phyloP scores from a whole-genome alignment of 345 rosid genomes.

The Combretum micranthum region DNA sequence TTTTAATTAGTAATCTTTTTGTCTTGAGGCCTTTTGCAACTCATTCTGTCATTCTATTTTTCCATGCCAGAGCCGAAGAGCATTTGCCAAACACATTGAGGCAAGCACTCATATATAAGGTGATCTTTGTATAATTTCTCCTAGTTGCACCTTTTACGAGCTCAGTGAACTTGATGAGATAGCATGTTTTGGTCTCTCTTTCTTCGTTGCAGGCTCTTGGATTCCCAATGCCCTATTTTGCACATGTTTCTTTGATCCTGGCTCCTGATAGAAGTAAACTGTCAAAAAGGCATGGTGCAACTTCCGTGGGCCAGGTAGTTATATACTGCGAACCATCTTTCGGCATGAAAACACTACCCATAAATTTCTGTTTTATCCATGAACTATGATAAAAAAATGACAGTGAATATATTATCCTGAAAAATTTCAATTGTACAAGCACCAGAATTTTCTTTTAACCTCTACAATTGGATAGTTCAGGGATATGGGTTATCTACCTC shows the following conservation, averaged over 20 bases:
- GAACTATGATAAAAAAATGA: no score
- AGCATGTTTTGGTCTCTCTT: background rate
- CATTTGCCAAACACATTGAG: slow-evolving; percentile 89
- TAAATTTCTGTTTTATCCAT: no score
- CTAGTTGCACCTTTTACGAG: background rate
- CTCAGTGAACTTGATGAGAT: background rate
- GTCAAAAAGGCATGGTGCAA: slow-evolving; percentile 93
- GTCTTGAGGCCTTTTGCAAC: background rate
- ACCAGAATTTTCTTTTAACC: slow-evolving; percentile 1
- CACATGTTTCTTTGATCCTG: slow-evolving; percentile 89
- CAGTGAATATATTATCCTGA: background rate
- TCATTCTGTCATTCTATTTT: slow-evolving; percentile 3
- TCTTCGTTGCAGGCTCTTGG: slow-evolving; percentile 68
- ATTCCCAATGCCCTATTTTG: slow-evolving; percentile 80
- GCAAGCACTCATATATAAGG: slow-evolving; percentile 93
- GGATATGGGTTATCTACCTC: slow-evolving; percentile 94
- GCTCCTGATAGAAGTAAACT: slow-evolving; percentile 94
- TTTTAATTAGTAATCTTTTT: background rate
- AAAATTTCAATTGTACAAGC: background rate
- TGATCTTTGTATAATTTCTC: slow-evolving; percentile 10
- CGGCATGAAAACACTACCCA: background rate
- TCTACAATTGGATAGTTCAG: slow-evolving; percentile 40
- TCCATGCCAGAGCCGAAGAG: slow-evolving; percentile 73
- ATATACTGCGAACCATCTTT: background rate
- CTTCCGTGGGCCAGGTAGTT: slow-evolving; percentile 91